These are phyloP conservation scores for Calonectria crousiana DNA, from an alignment of 2,329 filamentous ascomycete genomes.

Conservation along the genomic window DNA sequence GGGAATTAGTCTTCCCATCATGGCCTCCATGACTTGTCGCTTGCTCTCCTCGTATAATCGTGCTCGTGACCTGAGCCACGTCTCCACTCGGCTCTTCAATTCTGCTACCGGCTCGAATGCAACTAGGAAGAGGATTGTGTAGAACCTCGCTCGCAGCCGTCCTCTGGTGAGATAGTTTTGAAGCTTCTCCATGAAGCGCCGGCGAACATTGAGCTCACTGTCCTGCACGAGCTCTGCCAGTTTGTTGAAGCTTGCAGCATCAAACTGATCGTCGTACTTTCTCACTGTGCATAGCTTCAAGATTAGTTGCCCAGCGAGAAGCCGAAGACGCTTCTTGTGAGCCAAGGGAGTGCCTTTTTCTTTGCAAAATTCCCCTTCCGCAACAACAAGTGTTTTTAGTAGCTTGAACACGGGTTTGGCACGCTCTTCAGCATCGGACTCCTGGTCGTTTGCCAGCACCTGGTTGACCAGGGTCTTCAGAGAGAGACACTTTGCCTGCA, in stretches of 20 bases:
- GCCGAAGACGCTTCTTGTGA: constrained; percentile 84
- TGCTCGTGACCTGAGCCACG: constrained; percentile 89
- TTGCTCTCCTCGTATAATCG: constrained; percentile 70
- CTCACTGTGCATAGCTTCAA: constrained; percentile 87
- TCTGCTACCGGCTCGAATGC: constrained; percentile 87
- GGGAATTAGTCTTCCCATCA: constrained; percentile 86
- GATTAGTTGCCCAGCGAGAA: constrained; percentile 83
- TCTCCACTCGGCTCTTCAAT: constrained; percentile 81
- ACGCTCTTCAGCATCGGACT: constrained; percentile 66
- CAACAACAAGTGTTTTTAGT: constrained; percentile 79
- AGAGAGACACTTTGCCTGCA: constrained; percentile 85
- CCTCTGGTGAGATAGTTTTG: constrained; percentile 89
- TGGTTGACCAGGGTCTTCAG: constrained; percentile 90
- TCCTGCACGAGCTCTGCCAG: constrained; percentile 88
- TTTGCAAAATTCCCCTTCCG: constrained; percentile 85
- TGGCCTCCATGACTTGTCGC: constrained; percentile 79
- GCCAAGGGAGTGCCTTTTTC: constrained; percentile 79
- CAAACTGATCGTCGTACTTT: constrained; percentile 80
- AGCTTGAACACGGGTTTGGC: constrained; percentile 81
- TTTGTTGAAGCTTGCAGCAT: constrained; percentile 80
- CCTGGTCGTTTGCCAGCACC: constrained; percentile 71
- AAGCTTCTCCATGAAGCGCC: constrained; percentile 83
- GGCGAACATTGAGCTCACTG: constrained; percentile 77
- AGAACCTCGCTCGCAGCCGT: constrained; percentile 81
- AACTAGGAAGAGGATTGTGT: constrained; percentile 88